Conservation (phyloP, 2,329 filamentous ascomycete genomes). For the Exophiala sideris region DNA sequence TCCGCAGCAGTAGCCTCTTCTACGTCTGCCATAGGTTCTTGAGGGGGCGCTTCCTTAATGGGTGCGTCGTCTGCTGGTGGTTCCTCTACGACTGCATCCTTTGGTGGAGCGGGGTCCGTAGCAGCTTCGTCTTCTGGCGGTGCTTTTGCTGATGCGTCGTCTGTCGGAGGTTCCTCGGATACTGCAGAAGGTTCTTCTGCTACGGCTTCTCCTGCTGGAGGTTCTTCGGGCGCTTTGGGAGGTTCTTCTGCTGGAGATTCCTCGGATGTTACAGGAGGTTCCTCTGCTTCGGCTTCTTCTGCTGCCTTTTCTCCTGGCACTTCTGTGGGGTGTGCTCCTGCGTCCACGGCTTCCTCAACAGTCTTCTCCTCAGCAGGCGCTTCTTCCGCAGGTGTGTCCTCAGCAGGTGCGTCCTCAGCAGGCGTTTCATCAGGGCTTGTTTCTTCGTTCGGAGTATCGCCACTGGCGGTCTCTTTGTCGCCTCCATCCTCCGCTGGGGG, state of each 20-base stretch:
- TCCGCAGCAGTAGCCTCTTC: conserved; percentile 17
- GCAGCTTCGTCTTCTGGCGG: conserved; percentile 6
- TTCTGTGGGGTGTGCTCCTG: neutral
- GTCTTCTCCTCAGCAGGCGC: neutral
- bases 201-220: conserved; percentile 5
- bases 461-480: neutral
- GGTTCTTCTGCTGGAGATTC: neutral
- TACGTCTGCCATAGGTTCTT: conserved; percentile 4
- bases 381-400: conserved; percentile 1
- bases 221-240: neutral
- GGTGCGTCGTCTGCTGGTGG: conserved; percentile 3
- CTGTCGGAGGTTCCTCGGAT: conserved; percentile 9
- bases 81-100: conserved; percentile 11
- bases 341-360: neutral
- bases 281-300: neutral
- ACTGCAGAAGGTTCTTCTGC: conserved; percentile 1
- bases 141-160: conserved; percentile 8
- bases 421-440: neutral
- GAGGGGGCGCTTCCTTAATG: conserved; percentile 9
- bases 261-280: neutral
- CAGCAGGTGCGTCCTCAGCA: neutral
- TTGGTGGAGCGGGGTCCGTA: conserved; percentile 10
- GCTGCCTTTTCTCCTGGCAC: neutral
- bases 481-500: neutral
- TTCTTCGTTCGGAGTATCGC: neutral